Evolutionary conservation across 2,329 filamentous ascomycete genomes (phyloP).

Genomic region (Penicillium sp.): DNA sequence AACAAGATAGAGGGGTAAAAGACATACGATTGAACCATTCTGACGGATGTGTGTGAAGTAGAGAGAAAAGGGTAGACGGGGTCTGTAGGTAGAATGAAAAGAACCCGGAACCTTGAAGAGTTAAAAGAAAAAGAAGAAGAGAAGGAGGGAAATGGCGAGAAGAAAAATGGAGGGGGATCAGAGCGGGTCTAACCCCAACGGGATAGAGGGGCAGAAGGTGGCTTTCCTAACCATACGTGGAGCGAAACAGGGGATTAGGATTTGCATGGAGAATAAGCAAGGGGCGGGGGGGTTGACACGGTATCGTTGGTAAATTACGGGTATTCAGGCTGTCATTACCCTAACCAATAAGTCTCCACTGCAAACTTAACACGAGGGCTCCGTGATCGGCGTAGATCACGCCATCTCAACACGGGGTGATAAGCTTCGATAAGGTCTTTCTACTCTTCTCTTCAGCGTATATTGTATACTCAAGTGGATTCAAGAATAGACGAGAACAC

Average conservation of each 20-base stretch:
- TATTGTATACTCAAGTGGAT: background rate
- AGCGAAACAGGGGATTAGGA: background rate
- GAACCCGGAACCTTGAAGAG: constrained; percentile 2
- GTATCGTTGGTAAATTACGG: background rate
- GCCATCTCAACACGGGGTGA: constrained; percentile 10
- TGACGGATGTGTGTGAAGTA: constrained; percentile 36
- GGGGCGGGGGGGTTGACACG: background rate
- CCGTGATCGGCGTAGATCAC: constrained; percentile 18
- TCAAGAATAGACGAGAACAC: background rate
- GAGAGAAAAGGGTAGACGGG: constrained; percentile 4
- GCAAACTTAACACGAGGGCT: background rate
- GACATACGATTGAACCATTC: constrained; percentile 62
- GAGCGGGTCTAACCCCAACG: constrained; percentile 21
- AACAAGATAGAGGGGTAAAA: background rate
- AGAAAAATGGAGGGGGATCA: constrained; percentile 27
- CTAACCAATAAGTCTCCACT: background rate
- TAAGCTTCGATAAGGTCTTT: background rate
- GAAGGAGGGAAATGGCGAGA: constrained; percentile 16
- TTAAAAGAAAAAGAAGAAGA: constrained; percentile 11
- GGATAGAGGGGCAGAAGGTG: constrained; percentile 17
- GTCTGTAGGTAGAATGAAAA: background rate
- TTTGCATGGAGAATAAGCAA: background rate
- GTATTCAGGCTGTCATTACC: background rate
- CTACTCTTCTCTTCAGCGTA: background rate
- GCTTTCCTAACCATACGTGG: background rate